phyloP scores from a whole-genome alignment of 306 rosid genomes.

The Betula pendula region DNA sequence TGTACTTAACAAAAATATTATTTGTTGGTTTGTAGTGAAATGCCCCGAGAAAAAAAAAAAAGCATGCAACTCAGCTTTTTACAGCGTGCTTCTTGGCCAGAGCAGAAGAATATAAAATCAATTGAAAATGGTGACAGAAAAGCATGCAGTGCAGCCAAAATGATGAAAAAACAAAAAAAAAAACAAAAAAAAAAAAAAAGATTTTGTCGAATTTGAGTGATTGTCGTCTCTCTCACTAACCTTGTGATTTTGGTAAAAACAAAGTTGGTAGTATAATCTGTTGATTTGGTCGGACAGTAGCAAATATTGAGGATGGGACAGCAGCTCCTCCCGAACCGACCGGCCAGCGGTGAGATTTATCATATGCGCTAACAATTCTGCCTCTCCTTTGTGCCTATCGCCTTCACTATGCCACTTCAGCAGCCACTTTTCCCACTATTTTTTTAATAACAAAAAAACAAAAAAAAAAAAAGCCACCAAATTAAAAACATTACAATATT shows the following conservation, averaged over 20 bases:
- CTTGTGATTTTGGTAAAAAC: conserved; percentile 50
- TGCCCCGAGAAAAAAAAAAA: too few relatives aligned
- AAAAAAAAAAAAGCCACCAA: not conserved
- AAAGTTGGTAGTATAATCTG: conserved; percentile 52
- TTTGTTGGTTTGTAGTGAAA: not conserved
- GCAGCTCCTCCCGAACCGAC: conserved; percentile 40
- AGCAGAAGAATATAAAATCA: not conserved
- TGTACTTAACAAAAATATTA: too few relatives aligned
- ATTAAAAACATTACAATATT: not conserved
- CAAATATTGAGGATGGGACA: conserved; percentile 42
- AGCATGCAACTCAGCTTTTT: not conserved
- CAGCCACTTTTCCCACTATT: conserved; percentile 83
- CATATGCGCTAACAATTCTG: conserved; percentile 61
- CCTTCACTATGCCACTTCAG: conserved; percentile 66
- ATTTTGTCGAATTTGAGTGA: not conserved
- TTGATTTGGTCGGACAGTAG: conserved; percentile 56
- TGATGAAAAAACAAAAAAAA: not conserved
- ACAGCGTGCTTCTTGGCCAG: not conserved
- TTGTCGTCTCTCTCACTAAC: conserved; percentile 37
- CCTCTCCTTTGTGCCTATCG: conserved; percentile 56
- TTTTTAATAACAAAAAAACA: not conserved
- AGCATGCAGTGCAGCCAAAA: not conserved
- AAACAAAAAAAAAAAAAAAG: too few relatives aligned
- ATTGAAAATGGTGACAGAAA: not conserved
- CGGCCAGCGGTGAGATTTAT: conserved; percentile 63